Conservation (phyloP, 129 eudicot genomes). For the Flaveria ramosissima region DNA sequence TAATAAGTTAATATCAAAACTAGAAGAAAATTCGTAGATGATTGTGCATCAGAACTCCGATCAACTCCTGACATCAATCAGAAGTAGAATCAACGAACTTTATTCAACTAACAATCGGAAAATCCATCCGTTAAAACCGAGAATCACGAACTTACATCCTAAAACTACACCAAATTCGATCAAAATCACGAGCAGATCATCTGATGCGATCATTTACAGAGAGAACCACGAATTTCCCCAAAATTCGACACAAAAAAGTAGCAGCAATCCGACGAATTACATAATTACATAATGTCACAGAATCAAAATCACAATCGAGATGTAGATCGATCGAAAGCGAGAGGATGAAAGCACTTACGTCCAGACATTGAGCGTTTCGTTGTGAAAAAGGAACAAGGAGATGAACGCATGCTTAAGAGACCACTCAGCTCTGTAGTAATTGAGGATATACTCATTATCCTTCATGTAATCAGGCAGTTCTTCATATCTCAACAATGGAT, state of each 20-base stretch:
- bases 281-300: neutral
- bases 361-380: slow-evolving; percentile 94
- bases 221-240: neutral
- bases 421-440: slow-evolving; percentile 86
- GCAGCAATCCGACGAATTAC: neutral
- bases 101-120: neutral
- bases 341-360: slow-evolving; percentile 55
- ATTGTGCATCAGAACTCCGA: too few relatives aligned
- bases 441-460: slow-evolving; percentile 82
- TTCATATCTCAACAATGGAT: slow-evolving; percentile 42
- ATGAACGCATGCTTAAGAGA: slow-evolving; percentile 73
- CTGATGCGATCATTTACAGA: neutral
- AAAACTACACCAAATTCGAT: neutral
- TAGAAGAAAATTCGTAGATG: too few relatives aligned
- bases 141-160: neutral
- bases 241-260: neutral
- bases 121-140: neutral
- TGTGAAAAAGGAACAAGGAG: slow-evolving; percentile 84
- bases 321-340: neutral
- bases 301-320: neutral
- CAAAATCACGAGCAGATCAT: neutral
- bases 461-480: slow-evolving; percentile 90
- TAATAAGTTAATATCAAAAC: neutral
- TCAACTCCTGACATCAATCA: too few relatives aligned
- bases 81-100: neutral